Conservation (phyloP, 768 basidiomycete species). For the Mycena metata region DNA sequence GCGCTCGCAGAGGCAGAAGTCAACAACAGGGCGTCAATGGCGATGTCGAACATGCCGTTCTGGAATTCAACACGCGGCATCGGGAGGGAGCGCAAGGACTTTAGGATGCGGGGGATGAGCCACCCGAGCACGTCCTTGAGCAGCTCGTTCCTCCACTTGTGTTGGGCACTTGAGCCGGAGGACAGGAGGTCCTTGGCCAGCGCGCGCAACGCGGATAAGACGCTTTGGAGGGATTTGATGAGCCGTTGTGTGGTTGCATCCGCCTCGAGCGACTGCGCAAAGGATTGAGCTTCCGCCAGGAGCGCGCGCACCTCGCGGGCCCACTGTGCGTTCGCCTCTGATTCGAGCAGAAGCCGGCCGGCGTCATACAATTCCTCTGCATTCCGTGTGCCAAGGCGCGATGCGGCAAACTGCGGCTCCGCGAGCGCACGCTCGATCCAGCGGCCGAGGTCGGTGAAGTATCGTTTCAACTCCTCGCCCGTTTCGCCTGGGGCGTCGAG, state of each 20-base stretch:
- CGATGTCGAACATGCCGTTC: conserved; percentile 48
- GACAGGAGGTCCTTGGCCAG: conserved; percentile 34
- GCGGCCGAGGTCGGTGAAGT: conserved; percentile 35
- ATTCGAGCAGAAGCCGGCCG: conserved; percentile 39
- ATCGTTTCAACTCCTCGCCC: conserved; percentile 38
- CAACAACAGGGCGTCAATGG: conserved; percentile 50
- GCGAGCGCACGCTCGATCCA: conserved; percentile 43
- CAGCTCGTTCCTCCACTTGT: conserved; percentile 36
- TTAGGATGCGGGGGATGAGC: conserved; percentile 50
- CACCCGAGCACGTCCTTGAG: conserved; percentile 50
- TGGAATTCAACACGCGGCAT: conserved; percentile 56
- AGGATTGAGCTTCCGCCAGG: conserved; percentile 36
- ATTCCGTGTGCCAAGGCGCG: conserved; percentile 38
- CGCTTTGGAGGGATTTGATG: conserved; percentile 33
- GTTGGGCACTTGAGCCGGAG: conserved; percentile 27
- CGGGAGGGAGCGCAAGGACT: conserved; percentile 46
- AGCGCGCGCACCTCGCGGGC: conserved; percentile 35
- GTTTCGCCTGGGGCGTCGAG: conserved; percentile 30
- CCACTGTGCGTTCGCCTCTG: conserved; percentile 37
- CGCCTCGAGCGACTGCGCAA: conserved; percentile 37
- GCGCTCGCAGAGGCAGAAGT: conserved; percentile 40
- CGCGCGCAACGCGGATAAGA: conserved; percentile 29
- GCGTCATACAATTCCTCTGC: conserved; percentile 44
- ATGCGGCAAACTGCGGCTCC: conserved; percentile 42
- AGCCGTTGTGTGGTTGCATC: conserved; percentile 41